Base-by-base conservation (phyloP, 2,329 filamentous ascomycete genomes). In the Ambrosiella beaveri region DNA sequence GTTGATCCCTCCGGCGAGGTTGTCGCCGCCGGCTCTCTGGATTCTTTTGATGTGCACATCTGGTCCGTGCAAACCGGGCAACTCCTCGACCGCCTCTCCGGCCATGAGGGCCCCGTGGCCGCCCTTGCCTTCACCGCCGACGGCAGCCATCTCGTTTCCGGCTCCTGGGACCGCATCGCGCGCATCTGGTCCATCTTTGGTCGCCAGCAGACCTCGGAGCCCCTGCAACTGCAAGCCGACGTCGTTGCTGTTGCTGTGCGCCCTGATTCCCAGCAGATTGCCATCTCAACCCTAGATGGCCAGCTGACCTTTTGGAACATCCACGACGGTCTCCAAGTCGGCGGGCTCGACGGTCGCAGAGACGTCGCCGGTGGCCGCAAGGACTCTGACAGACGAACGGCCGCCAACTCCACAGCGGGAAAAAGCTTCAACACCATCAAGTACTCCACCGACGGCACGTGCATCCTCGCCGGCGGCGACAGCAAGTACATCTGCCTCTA, bases 401-500 rank as follows among this genome's bases (percentile, higher is more conserved):
- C 93, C 2, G 93, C 93, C 51, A 97, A 95, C 65, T 84, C 86
- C 2, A 80, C 88, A 1, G 88, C 88, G 41, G 95, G 88, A 47
- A 98, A 98, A 69, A 85, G 82, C 63, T 98, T 95, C 73, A 84
- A 80, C 65, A 86, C 85, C 6, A 86, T 98, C 63, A 81, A 80
- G 57, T 98, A 97, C 72, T 95, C 89, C 68, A 85, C 88, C 1
- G 93, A 98, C 67, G 93, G 93, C 11, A 86, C 82, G 62, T 96
- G 93, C 65, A 75, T 98, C 9, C 75, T 98, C 45, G 93, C 91
- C 0, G 90, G 82, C 53, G 93, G 93, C 38, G 95, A 93, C 75
- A 96, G 89, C 82, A 98, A 98, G 73, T 96, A 95, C 69, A 96
- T 98, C 56, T 97, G 93, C 68, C 71, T 98, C 59, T 98, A 98